These are phyloP conservation scores for Laguncularia racemosa DNA, from an alignment of 345 rosid genomes.

Conservation along the genomic window DNA sequence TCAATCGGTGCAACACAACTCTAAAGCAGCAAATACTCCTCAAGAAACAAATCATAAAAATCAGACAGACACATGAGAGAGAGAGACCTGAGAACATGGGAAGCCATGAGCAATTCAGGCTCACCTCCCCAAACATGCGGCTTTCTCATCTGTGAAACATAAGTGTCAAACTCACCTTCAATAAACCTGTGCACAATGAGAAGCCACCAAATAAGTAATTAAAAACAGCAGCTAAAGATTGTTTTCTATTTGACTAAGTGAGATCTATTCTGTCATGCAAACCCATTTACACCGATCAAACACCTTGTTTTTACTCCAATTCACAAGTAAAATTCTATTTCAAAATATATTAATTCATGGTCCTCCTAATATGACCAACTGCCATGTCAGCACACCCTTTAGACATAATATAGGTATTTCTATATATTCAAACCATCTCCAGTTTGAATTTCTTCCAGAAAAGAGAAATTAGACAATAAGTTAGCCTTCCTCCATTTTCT, in stretches of 20 bases:
- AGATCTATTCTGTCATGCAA: neutral
- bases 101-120: slow-evolving; percentile 94
- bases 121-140: slow-evolving; percentile 99
- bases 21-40: too few species aligned
- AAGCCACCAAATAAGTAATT: slow-evolving; percentile 1
- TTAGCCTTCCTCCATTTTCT: too few species aligned
- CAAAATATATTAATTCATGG: too few species aligned
- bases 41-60: neutral
- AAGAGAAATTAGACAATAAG: too few species aligned
- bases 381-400: too few species aligned
- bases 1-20: neutral
- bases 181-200: slow-evolving; percentile 58
- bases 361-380: too few species aligned
- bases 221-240: neutral
- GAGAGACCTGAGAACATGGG: slow-evolving; percentile 74
- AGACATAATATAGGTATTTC: too few species aligned
- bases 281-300: neutral
- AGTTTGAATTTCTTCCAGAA: too few species aligned
- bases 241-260: too few species aligned
- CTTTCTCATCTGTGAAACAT: slow-evolving; percentile 66
- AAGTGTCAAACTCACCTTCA: slow-evolving; percentile 87
- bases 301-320: too few species aligned
- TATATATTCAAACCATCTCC: too few species aligned
- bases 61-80: neutral
- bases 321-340: too few species aligned